Percentiles rank a stretch among this genome's conserved stretches.
Conservation (phyloP, 2,329 filamentous ascomycete genomes). For the Cercospora sojina region DNA sequence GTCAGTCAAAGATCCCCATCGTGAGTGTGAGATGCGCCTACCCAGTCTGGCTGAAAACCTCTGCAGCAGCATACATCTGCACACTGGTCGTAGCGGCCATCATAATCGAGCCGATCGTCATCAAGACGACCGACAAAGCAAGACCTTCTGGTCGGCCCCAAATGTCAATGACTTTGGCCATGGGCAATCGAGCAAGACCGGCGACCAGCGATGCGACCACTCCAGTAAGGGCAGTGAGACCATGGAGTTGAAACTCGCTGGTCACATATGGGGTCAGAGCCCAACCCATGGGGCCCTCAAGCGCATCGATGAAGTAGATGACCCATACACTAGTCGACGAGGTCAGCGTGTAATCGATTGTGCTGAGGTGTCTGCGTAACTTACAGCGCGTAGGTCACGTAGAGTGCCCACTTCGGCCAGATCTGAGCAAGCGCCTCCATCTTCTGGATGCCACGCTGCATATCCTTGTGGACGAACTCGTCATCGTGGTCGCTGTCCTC, state of each 20-base stretch:
- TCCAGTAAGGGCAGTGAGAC: constrained; percentile 38
- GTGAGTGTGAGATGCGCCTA: neutral
- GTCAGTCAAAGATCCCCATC: neutral
- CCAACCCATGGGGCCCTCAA: constrained; percentile 36
- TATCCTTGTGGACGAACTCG: constrained; percentile 21
- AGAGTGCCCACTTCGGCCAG: constrained; percentile 22
- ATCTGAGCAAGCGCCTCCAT: constrained; percentile 24
- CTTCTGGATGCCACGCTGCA: constrained; percentile 24
- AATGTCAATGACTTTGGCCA: constrained; percentile 44
- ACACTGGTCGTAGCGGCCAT: constrained; percentile 33
- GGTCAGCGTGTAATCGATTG: neutral
- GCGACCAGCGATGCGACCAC: constrained; percentile 41
- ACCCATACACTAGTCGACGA: constrained; percentile 44
- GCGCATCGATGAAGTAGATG: constrained; percentile 51
- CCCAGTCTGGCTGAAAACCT: constrained; percentile 34
- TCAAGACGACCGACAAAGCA: constrained; percentile 36
- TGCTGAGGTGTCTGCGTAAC: neutral
- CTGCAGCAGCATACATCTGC: constrained; percentile 32
- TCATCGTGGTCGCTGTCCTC: constrained; percentile 24
- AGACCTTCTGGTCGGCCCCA: constrained; percentile 45
- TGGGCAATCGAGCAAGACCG: constrained; percentile 41
- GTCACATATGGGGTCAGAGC: constrained; percentile 43
- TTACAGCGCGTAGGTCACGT: constrained; percentile 19
- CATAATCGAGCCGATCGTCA: constrained; percentile 30
- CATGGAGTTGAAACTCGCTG: constrained; percentile 39